phyloP scores from a whole-genome alignment of 176 grass and related monocot species.

The Secale cereale region DNA sequence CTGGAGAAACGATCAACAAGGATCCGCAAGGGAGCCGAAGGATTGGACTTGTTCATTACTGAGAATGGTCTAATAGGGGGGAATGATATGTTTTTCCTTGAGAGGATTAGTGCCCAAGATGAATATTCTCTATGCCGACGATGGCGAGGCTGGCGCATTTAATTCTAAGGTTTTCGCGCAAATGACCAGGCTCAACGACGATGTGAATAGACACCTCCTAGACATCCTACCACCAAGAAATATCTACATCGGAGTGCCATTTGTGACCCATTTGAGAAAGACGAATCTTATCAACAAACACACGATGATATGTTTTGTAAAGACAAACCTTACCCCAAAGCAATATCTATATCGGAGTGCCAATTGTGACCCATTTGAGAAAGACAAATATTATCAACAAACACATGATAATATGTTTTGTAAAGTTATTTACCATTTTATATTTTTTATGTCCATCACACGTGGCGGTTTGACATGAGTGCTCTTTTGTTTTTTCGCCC shows the following conservation, averaged over 20 bases:
- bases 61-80: background rate
- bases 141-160: background rate
- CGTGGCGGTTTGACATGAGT: too few species aligned
- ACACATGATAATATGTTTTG: too few species aligned
- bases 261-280: background rate
- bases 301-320: too few species aligned
- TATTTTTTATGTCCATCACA: too few species aligned
- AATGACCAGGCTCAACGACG: background rate
- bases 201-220: background rate
- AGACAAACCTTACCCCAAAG: too few species aligned
- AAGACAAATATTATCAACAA: too few species aligned
- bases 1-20: background rate
- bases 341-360: too few species aligned
- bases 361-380: too few species aligned
- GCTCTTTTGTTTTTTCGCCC: too few species aligned
- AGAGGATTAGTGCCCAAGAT: background rate
- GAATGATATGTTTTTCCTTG: background rate
- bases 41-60: background rate
- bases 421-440: too few species aligned
- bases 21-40: background rate
- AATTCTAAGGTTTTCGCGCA: background rate
- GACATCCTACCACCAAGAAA: background rate
- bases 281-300: too few species aligned
- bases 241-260: background rate
- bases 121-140: background rate